Conservation (phyloP, 2,329 filamentous ascomycete species). For the Endothia cerciana region DNA sequence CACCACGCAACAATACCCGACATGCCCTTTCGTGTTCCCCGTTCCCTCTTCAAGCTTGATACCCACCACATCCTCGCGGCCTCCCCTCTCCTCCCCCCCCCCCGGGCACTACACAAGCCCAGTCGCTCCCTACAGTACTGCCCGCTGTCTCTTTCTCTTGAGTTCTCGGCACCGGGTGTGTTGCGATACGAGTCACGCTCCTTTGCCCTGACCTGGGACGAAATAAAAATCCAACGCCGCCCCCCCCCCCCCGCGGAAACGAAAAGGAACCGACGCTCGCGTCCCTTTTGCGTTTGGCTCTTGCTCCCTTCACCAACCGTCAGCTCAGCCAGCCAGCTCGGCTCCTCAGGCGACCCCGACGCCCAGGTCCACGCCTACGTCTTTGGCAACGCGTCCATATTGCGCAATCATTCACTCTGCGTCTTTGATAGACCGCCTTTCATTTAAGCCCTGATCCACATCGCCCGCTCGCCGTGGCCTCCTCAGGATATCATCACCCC, state of each 20-base stretch:
- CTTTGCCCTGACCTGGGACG: conserved; percentile 5
- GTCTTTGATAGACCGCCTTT: conserved; percentile 57
- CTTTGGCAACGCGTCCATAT: conserved; percentile 32
- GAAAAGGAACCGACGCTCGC: conserved; percentile 6
- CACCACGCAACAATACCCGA: conserved; percentile 12
- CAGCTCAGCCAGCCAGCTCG: conserved; percentile 2
- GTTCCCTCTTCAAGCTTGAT: not conserved
- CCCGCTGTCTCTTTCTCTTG: not conserved
- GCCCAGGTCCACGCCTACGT: conserved; percentile 33
- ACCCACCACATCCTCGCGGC: conserved; percentile 2
- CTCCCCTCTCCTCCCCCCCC: not conserved
- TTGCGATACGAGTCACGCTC: conserved; percentile 17
- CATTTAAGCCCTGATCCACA: conserved; percentile 19
- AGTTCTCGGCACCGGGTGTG: conserved; percentile 2
- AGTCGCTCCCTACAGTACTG: conserved; percentile 5
- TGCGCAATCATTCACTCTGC: conserved; percentile 44
- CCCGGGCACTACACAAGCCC: not conserved
- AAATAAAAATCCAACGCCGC: too few species aligned
- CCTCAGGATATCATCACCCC: not conserved
- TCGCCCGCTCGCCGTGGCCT: conserved; percentile 2
- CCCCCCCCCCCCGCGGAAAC: too few species aligned
- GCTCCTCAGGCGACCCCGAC: conserved; percentile 4
- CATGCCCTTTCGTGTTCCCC: not conserved
- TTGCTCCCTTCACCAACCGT: not conserved
- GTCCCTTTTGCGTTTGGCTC: not conserved